phyloP scores from a whole-genome alignment of 345 rosid species.

The Melastoma malabathricum region DNA sequence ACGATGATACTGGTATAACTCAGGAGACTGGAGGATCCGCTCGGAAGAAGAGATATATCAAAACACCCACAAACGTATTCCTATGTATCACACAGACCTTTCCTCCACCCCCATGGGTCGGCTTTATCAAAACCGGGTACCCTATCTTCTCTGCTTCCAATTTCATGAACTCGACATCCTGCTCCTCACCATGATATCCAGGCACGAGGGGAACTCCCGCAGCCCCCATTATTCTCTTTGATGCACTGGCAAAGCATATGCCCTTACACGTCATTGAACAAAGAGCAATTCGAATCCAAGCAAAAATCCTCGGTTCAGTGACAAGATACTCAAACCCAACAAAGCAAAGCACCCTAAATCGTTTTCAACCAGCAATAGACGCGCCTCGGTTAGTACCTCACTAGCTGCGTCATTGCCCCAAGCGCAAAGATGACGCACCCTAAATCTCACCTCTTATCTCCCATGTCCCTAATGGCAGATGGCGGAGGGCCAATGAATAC shows the following conservation, averaged over 20 bases:
- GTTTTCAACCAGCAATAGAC: too few relatives aligned
- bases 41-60: not conserved
- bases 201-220: slow-evolving; percentile 94
- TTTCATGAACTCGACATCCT: slow-evolving; percentile 74
- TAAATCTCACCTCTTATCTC: slow-evolving; percentile 71
- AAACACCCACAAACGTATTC: not conserved
- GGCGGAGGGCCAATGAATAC: slow-evolving; percentile 84
- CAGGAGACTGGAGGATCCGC: not conserved
- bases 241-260: slow-evolving; percentile 42
- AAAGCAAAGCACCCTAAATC: too few relatives aligned
- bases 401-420: too few relatives aligned
- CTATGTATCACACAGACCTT: slow-evolving; percentile 34
- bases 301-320: too few relatives aligned
- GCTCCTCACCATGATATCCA: slow-evolving; percentile 83
- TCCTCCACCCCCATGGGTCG: slow-evolving; percentile 96
- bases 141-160: slow-evolving; percentile 83
- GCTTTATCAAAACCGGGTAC: slow-evolving; percentile 75
- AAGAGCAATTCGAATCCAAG: too few relatives aligned
- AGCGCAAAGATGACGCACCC: too few relatives aligned
- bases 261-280: too few relatives aligned
- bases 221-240: slow-evolving; percentile 96
- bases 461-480: slow-evolving; percentile 93
- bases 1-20: slow-evolving; percentile 11
- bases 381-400: too few relatives aligned
- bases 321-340: too few relatives aligned